phyloP scores from a whole-genome alignment of 495 filamentous ascomycete genomes.

The Podospora sp. region DNA sequence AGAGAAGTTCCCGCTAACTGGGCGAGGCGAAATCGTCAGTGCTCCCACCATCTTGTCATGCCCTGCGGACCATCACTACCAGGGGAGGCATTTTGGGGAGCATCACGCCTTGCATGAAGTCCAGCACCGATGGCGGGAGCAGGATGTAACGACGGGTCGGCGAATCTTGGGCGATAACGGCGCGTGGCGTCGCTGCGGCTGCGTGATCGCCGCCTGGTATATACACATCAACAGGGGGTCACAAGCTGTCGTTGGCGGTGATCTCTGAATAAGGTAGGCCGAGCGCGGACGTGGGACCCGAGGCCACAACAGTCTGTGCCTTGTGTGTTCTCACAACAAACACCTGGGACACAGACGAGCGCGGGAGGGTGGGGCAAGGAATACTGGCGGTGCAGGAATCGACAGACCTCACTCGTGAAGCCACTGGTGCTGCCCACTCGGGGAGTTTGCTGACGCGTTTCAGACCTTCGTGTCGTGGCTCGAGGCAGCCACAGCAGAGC shows the following conservation, averaged over 20 bases:
- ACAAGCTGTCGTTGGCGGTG: neutral
- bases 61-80: neutral
- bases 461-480: neutral
- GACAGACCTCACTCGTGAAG: neutral
- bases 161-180: neutral
- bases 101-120: slow-evolving; percentile 23
- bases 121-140: neutral
- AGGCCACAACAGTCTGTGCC: slow-evolving; percentile 7
- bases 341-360: neutral
- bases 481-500: neutral
- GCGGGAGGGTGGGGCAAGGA: neutral
- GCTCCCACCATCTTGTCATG: neutral
- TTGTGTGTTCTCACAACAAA: neutral
- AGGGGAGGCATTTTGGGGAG: slow-evolving; percentile 8
- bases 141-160: neutral
- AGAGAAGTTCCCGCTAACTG: neutral
- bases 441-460: neutral
- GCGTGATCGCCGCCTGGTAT: slow-evolving; percentile 21
- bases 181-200: slow-evolving; percentile 9
- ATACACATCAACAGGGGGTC: neutral
- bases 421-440: neutral
- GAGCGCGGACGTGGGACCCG: slow-evolving; percentile 12
- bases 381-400: neutral
- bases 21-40: slow-evolving; percentile 2
- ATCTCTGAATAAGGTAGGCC: slow-evolving; percentile 1